Evolutionary conservation across 768 basidiomycete genomes (phyloP).

Genomic region (Russula abietina): DNA sequence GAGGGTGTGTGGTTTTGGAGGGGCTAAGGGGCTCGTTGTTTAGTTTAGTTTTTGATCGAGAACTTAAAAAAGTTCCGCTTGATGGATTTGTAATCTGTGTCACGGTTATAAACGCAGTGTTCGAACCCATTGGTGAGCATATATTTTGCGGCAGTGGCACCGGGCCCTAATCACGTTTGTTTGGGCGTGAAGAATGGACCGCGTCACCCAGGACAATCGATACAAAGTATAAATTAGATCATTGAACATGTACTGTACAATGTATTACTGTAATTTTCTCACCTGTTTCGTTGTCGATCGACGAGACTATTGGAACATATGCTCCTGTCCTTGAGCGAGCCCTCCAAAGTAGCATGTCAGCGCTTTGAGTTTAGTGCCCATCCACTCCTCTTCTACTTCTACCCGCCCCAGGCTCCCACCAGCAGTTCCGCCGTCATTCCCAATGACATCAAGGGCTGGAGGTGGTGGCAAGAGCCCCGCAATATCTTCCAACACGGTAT

Average conservation of each 20-base stretch:
- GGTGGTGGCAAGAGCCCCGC: constrained; percentile 39
- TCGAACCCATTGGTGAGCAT: too few relatives aligned
- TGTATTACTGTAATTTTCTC: background rate
- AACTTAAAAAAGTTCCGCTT: too few relatives aligned
- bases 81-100: too few relatives aligned
- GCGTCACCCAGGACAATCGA: too few relatives aligned
- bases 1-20: too few relatives aligned
- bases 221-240: background rate
- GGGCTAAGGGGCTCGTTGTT: too few relatives aligned
- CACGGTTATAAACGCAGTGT: too few relatives aligned
- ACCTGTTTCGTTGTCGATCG: background rate
- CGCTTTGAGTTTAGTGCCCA: constrained; percentile 88
- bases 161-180: too few relatives aligned
- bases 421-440: background rate
- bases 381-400: constrained; percentile 97
- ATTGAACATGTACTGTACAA: constrained; percentile 1
- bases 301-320: constrained; percentile 40
- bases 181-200: too few relatives aligned
- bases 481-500: constrained; percentile 69
- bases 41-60: too few relatives aligned
- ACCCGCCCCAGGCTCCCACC: constrained; percentile 45
- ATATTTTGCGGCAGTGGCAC: too few relatives aligned
- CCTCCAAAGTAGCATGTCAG: constrained; percentile 93
- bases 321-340: constrained; percentile 60
- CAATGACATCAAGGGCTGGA: background rate